Conservation (phyloP, 73 alveolate genomes). For the Chromera velia region DNA sequence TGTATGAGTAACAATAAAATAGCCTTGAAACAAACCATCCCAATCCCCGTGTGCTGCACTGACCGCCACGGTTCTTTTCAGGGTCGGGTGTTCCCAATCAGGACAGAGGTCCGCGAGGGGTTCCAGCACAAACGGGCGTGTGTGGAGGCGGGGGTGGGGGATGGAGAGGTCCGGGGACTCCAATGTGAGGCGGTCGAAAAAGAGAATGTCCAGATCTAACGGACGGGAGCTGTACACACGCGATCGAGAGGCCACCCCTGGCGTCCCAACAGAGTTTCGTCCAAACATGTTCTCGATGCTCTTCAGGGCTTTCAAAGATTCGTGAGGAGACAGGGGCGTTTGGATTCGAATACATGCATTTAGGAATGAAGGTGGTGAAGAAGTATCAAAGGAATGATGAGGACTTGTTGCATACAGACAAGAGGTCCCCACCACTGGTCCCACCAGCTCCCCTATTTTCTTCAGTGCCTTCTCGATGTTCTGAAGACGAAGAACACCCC, state of each 20-base stretch:
- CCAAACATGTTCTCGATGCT: background rate
- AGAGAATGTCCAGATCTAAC: background rate
- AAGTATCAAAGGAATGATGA: background rate
- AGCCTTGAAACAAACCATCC: background rate
- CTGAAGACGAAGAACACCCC: background rate
- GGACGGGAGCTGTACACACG: background rate
- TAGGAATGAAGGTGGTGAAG: background rate
- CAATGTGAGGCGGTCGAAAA: background rate
- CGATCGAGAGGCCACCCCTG: background rate
- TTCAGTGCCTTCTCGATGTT: background rate
- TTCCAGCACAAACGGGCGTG: background rate
- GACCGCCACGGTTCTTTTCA: background rate
- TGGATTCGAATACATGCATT: background rate
- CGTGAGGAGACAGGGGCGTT: background rate
- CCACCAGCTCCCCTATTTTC: background rate
- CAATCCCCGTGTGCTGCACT: background rate
- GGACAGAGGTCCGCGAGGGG: background rate
- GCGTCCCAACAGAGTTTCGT: background rate
- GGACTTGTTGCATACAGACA: background rate
- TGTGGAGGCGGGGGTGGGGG: background rate
- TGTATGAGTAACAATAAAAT: no score
- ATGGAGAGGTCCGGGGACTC: background rate
- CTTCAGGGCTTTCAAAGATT: background rate
- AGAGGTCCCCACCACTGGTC: background rate
- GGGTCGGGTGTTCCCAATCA: background rate